Evolutionary conservation across 805 yeast species (phyloP), one percentile per base, ranked within the genome.

Genomic region (Candida boleticola): DNA sequence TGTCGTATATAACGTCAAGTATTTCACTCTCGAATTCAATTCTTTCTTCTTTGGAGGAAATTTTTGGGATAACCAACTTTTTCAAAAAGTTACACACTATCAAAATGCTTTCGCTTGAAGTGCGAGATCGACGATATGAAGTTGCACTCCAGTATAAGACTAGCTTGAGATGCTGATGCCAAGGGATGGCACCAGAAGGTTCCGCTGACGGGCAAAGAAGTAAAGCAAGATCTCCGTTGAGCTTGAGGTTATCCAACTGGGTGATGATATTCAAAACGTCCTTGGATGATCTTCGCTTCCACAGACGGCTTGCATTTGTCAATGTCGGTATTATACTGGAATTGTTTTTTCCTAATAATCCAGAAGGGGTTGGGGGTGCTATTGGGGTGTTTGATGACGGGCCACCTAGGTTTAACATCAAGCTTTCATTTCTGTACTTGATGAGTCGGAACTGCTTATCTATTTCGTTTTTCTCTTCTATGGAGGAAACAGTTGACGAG

Each of bases 351-450:
- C 21, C 18, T 5, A 17, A 5, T 31, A 11, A 9, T 14, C 11
- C 21, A 11, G 35, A 31, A 9, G 35, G 20, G 10, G 22, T 19
- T 6, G 35, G 22, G 16, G 35, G 13, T 5, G 22, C 13, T 31
- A 20, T 19, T 31, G 35, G 35, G 7, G 32, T 14, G 7, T 5
- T 6, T 25, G 27, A 25, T 7, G 7, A 7, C 11, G 27, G 27
- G 32, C 16, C 63, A 44, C 51, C 58, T 63, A 55, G 65, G 53
- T 78, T 80, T 36, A 80, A 67, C 73, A 82, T 80, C 40, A 85
- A 64, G 2, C 89, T 82, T 61, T 84, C 89, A 56, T 85, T 85
- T 54, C 90, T 64, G 52, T 80, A 82, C 39, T 80, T 74, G 4
- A 84, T 76, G 23, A 83, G 54, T 39, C 81, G 81, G 38, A 81